Evolutionary conservation across 2,329 filamentous ascomycete species (phyloP).

Genomic region (Drechslerella coelobrocha): DNA sequence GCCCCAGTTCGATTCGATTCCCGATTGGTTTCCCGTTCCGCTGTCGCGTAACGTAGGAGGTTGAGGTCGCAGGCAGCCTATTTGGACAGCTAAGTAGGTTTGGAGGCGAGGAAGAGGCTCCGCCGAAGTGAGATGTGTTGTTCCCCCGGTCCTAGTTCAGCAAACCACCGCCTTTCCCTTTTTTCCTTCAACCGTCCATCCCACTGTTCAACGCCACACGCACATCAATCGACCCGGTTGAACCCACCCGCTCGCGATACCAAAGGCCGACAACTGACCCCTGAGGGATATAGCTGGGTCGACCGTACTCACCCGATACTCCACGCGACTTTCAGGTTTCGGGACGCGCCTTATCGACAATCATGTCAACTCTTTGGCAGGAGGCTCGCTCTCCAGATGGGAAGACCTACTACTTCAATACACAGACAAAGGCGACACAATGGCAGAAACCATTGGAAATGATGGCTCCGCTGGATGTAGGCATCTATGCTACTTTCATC

Average conservation of each 20-base stretch:
- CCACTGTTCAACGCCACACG: slow-evolving; percentile 16
- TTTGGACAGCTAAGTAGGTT: not conserved
- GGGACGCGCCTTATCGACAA: slow-evolving; percentile 30
- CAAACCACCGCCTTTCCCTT: slow-evolving; percentile 24
- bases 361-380: slow-evolving; percentile 72
- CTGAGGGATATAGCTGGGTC: not conserved
- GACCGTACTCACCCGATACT: not conserved
- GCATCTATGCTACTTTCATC: slow-evolving; percentile 49
- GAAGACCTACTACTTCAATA: slow-evolving; percentile 89
- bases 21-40: slow-evolving; percentile 6
- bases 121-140: slow-evolving; percentile 9
- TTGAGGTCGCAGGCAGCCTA: not conserved
- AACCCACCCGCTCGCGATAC: slow-evolving; percentile 16
- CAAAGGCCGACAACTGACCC: not conserved
- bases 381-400: slow-evolving; percentile 82
- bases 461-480: slow-evolving; percentile 81
- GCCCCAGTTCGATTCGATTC: slow-evolving; percentile 20
- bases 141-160: not conserved
- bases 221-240: slow-evolving; percentile 7
- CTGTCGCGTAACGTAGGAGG: slow-evolving; percentile 1
- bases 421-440: slow-evolving; percentile 82
- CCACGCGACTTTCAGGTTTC: slow-evolving; percentile 29
- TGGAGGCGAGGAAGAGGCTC: not conserved
- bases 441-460: slow-evolving; percentile 93
- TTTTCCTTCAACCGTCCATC: slow-evolving; percentile 29